Conservation (phyloP, 2,329 filamentous ascomycete species). For the Fusarium nanum region DNA sequence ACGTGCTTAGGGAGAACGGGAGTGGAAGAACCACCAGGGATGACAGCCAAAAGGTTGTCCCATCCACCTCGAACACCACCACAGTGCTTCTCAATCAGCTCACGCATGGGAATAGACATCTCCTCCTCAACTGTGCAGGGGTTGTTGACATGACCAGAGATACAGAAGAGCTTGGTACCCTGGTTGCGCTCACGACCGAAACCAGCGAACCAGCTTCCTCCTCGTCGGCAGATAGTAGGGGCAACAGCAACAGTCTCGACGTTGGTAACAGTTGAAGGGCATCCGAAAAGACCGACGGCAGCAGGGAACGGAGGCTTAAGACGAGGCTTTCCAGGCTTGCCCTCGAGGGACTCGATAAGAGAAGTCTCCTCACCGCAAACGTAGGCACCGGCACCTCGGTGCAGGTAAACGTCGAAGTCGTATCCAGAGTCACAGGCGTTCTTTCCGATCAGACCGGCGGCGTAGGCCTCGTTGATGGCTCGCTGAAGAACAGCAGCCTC, state of each 20-base stretch:
- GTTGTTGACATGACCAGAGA: conserved; percentile 99
- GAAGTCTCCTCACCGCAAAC: conserved; percentile 99
- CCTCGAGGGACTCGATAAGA: conserved; percentile 96
- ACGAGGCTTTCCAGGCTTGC: conserved; percentile 97
- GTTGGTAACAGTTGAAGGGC: conserved; percentile 97
- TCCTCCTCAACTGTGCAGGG: conserved; percentile 98
- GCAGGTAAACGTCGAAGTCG: conserved; percentile 96
- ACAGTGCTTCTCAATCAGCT: conserved; percentile 98
- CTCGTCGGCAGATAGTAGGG: conserved; percentile 93
- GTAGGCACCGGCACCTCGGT: conserved; percentile 97
- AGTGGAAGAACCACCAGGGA: conserved; percentile 96
- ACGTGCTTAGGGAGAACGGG: conserved; percentile 90
- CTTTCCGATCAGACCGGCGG: conserved; percentile 94
- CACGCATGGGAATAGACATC: conserved; percentile 96
- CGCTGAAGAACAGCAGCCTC: conserved; percentile 93
- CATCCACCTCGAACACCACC: conserved; percentile 96
- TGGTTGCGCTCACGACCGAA: conserved; percentile 97
- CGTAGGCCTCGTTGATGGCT: conserved; percentile 97
- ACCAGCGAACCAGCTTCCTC: conserved; percentile 89
- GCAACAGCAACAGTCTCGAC: conserved; percentile 97
- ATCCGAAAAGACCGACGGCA: conserved; percentile 96
- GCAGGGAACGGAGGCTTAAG: conserved; percentile 99
- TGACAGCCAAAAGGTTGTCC: conserved; percentile 96
- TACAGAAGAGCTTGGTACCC: conserved; percentile 98
- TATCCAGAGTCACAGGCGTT: conserved; percentile 97